Evolutionary conservation across 805 yeast species (phyloP), one percentile per base, ranked within the genome.

Genomic region (Ogataea ramenticola): DNA sequence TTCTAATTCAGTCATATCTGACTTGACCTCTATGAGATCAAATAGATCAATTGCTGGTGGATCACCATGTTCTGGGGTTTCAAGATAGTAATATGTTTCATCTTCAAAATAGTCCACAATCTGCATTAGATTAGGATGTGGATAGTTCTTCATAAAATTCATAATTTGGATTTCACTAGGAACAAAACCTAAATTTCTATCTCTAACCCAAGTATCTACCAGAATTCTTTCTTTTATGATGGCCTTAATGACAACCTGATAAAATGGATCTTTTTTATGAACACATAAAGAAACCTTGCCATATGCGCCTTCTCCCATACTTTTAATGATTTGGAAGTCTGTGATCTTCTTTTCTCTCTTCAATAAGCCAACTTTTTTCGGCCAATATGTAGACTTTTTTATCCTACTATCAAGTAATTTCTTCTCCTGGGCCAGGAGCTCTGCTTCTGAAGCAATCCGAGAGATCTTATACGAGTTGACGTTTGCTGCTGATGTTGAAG

Each of bases 141-240:
- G 95, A 45, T 76, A 75, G 38, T 69, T 66, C 55, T 80, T 82
- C 46, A 91, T 66, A n/a, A 81, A 80, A 27, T 91, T 82, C 87
- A 93, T 82, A 39, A 93, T 81, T 60, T 89, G 95, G 51, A 93
- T 93, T 62, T 93, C 99, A n/a, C 91, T 81, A 2, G 98, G 98
- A 32, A 93, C 84, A 0, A 96, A 90, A 6, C 99, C 99, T 36
- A 93, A 67, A 47, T 75, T 76, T 22, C 96, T 76, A 62, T 93
- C 98, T 44, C 98, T 72, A 2, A 89, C 96, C 99, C 99, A 93
- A 0, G 98, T 89, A 61, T 93, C 99, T 11, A 93, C 96, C 55
- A 93, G 69, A 54, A 93, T 93, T 46, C 96, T 75, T 53, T 88
- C 96, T 56, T 93, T 93, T 58, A 86, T 85, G 41, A 93, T 93